A percentile compares a stretch with the other conserved stretches of the same genome.
phyloP scores from a whole-genome alignment of 2,329 filamentous ascomycete species.

The Hypoxylon sp. region DNA sequence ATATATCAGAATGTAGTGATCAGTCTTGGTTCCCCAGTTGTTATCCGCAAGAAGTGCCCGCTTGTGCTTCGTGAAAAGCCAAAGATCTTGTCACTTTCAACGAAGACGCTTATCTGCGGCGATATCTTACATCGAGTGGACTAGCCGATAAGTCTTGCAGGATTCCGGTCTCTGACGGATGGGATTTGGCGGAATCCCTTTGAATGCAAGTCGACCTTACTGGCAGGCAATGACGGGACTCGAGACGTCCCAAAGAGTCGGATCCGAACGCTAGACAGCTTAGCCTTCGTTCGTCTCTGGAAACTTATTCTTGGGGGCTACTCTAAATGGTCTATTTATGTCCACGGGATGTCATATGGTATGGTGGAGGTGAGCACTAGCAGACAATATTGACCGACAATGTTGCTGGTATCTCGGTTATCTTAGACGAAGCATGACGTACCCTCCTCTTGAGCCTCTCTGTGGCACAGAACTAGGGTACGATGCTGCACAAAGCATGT shows the following conservation, averaged over 20 bases:
- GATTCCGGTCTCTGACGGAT: constrained; percentile 24
- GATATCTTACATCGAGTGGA: constrained; percentile 3
- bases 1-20: constrained; percentile 32
- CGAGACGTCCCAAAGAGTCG: constrained; percentile 32
- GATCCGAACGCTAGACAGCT: constrained; percentile 29
- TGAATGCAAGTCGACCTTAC: constrained; percentile 36
- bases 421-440: constrained; percentile 34
- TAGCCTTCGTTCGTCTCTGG: constrained; percentile 21
- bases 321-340: constrained; percentile 40
- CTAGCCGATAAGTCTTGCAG: constrained; percentile 15
- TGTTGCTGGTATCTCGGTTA: constrained; percentile 20
- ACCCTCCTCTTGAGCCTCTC: constrained; percentile 30
- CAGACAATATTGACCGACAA: constrained; percentile 33
- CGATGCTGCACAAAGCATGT: constrained; percentile 21
- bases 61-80: constrained; percentile 13
- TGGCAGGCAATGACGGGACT: constrained; percentile 27
- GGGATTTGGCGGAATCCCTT: constrained; percentile 25
- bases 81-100: constrained; percentile 11
- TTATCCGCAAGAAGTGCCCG: constrained; percentile 7
- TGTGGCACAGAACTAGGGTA: constrained; percentile 18
- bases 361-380: constrained; percentile 42
- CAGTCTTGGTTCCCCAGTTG: constrained; percentile 7
- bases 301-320: constrained; percentile 32
- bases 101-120: constrained; percentile 34
- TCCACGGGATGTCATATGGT: constrained; percentile 36